Base-by-base conservation (phyloP, 2,329 filamentous ascomycete genomes). In the Pseudogymnoascus sp. region DNA sequence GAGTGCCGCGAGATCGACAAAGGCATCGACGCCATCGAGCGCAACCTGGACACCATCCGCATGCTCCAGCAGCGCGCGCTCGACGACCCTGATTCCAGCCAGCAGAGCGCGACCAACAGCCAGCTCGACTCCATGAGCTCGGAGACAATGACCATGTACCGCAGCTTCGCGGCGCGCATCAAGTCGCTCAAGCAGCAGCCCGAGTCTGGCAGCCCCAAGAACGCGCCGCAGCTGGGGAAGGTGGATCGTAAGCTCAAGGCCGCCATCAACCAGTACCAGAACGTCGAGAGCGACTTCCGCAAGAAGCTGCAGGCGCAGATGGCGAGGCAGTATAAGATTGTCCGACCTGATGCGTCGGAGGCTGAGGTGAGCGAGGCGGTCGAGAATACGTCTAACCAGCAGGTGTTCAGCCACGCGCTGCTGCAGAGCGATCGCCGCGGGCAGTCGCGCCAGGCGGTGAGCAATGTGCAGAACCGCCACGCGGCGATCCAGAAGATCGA, bases 401-500 rank as follows among this genome's bases (percentile, higher is more conserved):
- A 96, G 76, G 88, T 96, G 69, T 98, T 98, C 79, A 87, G 89
- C 73, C 90, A 96, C 76, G 90, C 92, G 64, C 82, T 97, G 72
- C 85, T 96, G 80, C 85, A 88, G 78, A 90, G 86, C 75, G 89
- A 89, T 77, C 88, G 91, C 72, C 86, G 87, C 73, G 90, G 92
- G 61, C 90, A 96, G 76, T 90, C 92, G 45, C 87, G 89, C 68
- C 85, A 87, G 39, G 91, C 92, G 37, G 82, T 96, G 64, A 85
- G 84, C 69, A 91, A 91, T 68, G 92, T 96, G 37, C 85, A 89
- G 75, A 86, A 90, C 72, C 89, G 95, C 69, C 92, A 96, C 75
- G 86, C 86, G 62, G 92, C 90, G 45, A 90, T 99, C 69, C 85
- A 92, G 77, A 93, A 96, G 82, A 96, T 98, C 73, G 92, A 96